phyloP scores from a whole-genome alignment of 495 filamentous ascomycete genomes.

The Penicillium cataractarum region DNA sequence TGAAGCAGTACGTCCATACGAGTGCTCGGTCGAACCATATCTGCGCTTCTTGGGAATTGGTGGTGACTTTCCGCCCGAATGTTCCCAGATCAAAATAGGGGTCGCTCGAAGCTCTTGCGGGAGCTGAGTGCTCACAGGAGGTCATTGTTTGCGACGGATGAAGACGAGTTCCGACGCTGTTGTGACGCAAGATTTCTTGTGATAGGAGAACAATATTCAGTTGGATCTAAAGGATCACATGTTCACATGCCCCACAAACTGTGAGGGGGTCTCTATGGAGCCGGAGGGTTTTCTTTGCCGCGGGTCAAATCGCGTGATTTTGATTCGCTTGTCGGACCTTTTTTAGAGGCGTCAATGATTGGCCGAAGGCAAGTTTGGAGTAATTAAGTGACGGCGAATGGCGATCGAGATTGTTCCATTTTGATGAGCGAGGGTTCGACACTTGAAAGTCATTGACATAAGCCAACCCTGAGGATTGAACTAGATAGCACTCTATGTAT shows the following conservation, averaged over 20 bases:
- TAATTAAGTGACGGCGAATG: not conserved
- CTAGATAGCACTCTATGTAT: too few relatives aligned
- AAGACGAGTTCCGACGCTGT: not conserved
- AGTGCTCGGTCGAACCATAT: slow-evolving; percentile 66
- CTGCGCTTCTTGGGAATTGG: slow-evolving; percentile 48
- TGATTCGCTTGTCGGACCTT: slow-evolving; percentile 20
- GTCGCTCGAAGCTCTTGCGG: slow-evolving; percentile 19
- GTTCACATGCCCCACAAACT: not conserved
- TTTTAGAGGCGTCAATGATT: not conserved
- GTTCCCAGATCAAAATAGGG: slow-evolving; percentile 61
- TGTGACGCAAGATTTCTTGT: not conserved
- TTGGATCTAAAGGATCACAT: slow-evolving; percentile 9
- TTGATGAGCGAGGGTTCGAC: too few relatives aligned
- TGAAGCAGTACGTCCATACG: slow-evolving; percentile 66
- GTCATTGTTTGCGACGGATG: slow-evolving; percentile 7
- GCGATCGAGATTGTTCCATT: not conserved
- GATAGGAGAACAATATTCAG: not conserved
- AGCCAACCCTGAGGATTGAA: too few relatives aligned
- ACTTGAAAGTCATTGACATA: too few relatives aligned
- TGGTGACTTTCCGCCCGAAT: slow-evolving; percentile 51
- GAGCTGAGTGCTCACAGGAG: not conserved
- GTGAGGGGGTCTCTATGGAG: slow-evolving; percentile 10
- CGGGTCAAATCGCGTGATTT: slow-evolving; percentile 5
- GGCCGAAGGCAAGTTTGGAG: not conserved
- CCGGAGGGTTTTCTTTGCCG: slow-evolving; percentile 23